These are phyloP conservation scores for Termitomyces sp. DNA, from an alignment of 768 basidiomycete species.

Conservation along the genomic window DNA sequence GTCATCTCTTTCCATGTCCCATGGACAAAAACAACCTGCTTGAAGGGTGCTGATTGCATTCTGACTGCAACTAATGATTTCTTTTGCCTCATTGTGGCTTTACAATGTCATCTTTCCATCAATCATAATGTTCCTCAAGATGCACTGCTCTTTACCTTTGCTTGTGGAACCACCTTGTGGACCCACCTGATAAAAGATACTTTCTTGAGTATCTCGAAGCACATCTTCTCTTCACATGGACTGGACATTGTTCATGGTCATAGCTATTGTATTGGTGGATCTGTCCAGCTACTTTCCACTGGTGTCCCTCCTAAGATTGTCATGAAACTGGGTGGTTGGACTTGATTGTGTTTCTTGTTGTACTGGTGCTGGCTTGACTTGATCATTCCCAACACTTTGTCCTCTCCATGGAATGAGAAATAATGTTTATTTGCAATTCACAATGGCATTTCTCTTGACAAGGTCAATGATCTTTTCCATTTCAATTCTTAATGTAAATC, in stretches of 20 bases:
- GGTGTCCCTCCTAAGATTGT: too few species aligned
- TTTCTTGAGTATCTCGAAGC: too few species aligned
- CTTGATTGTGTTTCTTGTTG: too few species aligned
- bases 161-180: too few species aligned
- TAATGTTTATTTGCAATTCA: not conserved
- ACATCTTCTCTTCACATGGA: too few species aligned
- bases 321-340: too few species aligned
- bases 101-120: conserved; percentile 11
- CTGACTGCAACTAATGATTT: conserved; percentile 12
- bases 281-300: not conserved
- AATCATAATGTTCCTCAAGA: not conserved
- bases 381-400: not conserved
- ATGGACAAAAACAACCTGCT: too few species aligned
- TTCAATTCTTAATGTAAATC: not conserved
- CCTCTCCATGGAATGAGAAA: not conserved
- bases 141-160: conserved; percentile 13
- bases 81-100: conserved; percentile 15
- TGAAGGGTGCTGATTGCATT: conserved; percentile 2
- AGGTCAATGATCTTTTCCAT: not conserved
- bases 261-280: too few species aligned
- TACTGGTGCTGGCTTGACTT: not conserved
- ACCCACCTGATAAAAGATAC: not conserved
- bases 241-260: too few species aligned
- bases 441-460: not conserved
- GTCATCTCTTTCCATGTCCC: too few species aligned